Percentiles rank a stretch among this genome's conserved stretches.
These are phyloP conservation scores for Daldinia grandis DNA, from an alignment of 495 filamentous ascomycete genomes.

Conservation along the genomic window DNA sequence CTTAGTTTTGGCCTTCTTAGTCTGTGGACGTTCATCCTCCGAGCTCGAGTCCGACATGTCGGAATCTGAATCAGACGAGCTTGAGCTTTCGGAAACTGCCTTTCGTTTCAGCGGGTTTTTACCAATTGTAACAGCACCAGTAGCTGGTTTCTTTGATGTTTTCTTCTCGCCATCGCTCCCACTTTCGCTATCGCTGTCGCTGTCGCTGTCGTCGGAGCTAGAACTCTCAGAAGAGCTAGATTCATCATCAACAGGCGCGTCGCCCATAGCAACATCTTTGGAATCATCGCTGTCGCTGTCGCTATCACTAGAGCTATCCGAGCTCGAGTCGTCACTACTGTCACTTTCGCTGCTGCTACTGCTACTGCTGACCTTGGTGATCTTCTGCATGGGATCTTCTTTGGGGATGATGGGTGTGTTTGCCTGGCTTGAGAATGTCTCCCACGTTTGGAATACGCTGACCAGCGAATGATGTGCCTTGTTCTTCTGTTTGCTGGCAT, in stretches of 20 bases:
- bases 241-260: constrained; percentile 52
- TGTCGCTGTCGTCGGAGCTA: constrained; percentile 60
- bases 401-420: constrained; percentile 45
- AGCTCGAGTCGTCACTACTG: constrained; percentile 47
- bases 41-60: constrained; percentile 42
- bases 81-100: constrained; percentile 60
- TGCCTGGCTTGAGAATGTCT: constrained; percentile 47
- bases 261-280: constrained; percentile 68
- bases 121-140: constrained; percentile 30
- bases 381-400: constrained; percentile 43
- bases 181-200: constrained; percentile 44
- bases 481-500: constrained; percentile 37
- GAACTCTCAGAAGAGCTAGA: constrained; percentile 58
- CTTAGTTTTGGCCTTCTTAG: constrained; percentile 50
- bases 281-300: constrained; percentile 48
- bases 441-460: constrained; percentile 57
- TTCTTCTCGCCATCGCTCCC: constrained; percentile 69
- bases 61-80: constrained; percentile 53
- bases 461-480: constrained; percentile 52
- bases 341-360: constrained; percentile 52
- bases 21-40: constrained; percentile 48
- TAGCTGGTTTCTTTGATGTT: constrained; percentile 51
- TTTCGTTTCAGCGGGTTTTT: constrained; percentile 69
- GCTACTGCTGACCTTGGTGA: constrained; percentile 52
- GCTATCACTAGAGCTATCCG: constrained; percentile 51